Percentiles rank a stretch among this genome's conserved stretches.
phyloP scores from a whole-genome alignment of 2,329 filamentous ascomycete species.

The Diatrype stigma region DNA sequence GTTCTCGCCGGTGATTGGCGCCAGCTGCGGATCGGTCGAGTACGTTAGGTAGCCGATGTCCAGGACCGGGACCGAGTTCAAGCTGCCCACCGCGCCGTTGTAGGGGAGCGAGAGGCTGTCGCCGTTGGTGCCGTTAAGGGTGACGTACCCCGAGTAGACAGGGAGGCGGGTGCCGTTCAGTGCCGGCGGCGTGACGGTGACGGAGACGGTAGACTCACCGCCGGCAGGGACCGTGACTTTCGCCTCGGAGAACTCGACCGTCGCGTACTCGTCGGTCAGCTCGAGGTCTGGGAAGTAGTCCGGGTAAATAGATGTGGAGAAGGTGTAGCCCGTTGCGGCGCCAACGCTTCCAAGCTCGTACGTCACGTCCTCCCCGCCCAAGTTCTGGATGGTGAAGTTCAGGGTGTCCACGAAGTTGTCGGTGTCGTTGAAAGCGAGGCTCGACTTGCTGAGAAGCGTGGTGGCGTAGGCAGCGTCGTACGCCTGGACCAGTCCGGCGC shows the following conservation, averaged over 20 bases:
- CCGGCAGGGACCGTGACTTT: constrained; percentile 26
- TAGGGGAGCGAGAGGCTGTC: constrained; percentile 30
- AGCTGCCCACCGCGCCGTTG: constrained; percentile 32
- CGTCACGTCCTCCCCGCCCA: constrained; percentile 41
- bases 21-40: constrained; percentile 29
- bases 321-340: constrained; percentile 52
- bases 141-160: constrained; percentile 45
- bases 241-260: constrained; percentile 35
- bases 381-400: constrained; percentile 55
- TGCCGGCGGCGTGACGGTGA: constrained; percentile 41
- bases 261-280: constrained; percentile 36
- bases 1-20: constrained; percentile 18
- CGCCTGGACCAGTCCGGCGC: constrained; percentile 56
- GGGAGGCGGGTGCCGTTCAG: constrained; percentile 38
- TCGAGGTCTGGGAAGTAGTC: constrained; percentile 41
- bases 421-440: constrained; percentile 61
- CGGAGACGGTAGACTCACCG: constrained; percentile 30
- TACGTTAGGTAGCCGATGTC: constrained; percentile 30
- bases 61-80: constrained; percentile 32
- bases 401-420: constrained; percentile 46
- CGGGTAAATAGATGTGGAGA: constrained; percentile 34
- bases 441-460: constrained; percentile 50
- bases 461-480: constrained; percentile 54
- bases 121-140: constrained; percentile 40
- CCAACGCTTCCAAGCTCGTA: constrained; percentile 49